Conservation (phyloP, 2,329 filamentous ascomycete species). For the Aschersonia sp. region DNA sequence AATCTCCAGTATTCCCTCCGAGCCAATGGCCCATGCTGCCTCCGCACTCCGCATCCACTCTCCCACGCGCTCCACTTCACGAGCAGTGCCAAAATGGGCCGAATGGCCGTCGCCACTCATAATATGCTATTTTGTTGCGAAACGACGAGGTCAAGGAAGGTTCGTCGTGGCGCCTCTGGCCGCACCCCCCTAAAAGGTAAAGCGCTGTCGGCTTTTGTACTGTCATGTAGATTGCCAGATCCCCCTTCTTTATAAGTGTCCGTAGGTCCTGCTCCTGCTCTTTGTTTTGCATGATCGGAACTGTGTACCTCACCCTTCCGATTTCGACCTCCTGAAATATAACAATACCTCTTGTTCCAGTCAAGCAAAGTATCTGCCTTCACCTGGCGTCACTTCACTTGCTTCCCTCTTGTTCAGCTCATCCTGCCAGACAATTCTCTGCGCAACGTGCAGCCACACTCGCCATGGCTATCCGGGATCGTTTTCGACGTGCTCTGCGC, state of each 20-base stretch:
- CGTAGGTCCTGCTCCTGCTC: too few relatives aligned
- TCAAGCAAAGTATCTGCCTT: too few relatives aligned
- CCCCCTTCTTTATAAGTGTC: too few relatives aligned
- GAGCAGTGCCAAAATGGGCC: conserved; percentile 4
- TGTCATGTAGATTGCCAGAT: too few relatives aligned
- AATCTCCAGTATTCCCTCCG: not conserved
- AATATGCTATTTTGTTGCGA: not conserved
- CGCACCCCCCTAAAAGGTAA: too few relatives aligned
- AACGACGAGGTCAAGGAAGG: not conserved
- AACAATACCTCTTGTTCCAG: too few relatives aligned
- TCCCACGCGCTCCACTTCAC: not conserved
- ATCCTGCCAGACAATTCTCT: not conserved
- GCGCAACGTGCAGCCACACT: not conserved
- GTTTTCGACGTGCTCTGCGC: conserved; percentile 25
- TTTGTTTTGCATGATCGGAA: too few relatives aligned
- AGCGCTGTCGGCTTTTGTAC: too few relatives aligned
- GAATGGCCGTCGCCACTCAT: conserved; percentile 3
- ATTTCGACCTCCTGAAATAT: too few relatives aligned
- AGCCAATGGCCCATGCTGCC: not conserved
- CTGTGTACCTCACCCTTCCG: too few relatives aligned
- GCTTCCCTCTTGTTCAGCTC: too few relatives aligned
- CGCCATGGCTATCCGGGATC: conserved; percentile 26
- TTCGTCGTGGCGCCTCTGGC: conserved; percentile 1
- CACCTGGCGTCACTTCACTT: too few relatives aligned
- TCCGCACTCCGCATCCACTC: conserved; percentile 5